phyloP scores from a whole-genome alignment of 1,284 basidiomycete species.

The Tetrapyrgos nigripes region DNA sequence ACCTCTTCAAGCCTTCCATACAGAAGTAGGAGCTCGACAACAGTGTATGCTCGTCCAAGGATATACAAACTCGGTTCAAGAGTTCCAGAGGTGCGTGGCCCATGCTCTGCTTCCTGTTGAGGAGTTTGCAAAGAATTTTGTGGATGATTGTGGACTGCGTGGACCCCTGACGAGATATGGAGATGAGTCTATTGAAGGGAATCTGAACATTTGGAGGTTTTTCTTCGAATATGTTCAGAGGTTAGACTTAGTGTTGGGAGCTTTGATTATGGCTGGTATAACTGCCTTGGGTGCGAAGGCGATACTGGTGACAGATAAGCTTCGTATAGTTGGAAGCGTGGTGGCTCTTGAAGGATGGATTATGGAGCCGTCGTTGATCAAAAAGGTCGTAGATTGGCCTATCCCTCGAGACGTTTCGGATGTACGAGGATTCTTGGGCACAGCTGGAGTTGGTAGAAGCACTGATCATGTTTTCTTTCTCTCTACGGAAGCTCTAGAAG shows the following conservation, averaged over 20 bases:
- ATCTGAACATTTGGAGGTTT: slow-evolving; percentile 25
- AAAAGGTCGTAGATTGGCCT: slow-evolving; percentile 39
- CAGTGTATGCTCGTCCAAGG: slow-evolving; percentile 7
- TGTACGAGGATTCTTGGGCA: slow-evolving; percentile 40
- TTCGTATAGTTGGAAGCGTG: slow-evolving; percentile 34
- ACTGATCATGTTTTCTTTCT: slow-evolving; percentile 25
- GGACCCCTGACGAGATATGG: slow-evolving; percentile 31
- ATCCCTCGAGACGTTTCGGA: slow-evolving; percentile 29
- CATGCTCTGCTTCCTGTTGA: slow-evolving; percentile 28
- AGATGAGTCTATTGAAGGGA: slow-evolving; percentile 15
- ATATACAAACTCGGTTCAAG: slow-evolving; percentile 23
- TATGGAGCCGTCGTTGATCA: slow-evolving; percentile 28
- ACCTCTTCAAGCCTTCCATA: no score
- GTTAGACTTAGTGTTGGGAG: slow-evolving; percentile 27
- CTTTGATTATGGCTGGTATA: slow-evolving; percentile 30
- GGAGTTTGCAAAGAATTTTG: slow-evolving; percentile 13
- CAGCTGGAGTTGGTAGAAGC: slow-evolving; percentile 29
- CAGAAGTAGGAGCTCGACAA: slow-evolving; percentile 3
- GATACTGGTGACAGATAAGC: slow-evolving; percentile 22
- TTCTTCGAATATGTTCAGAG: slow-evolving; percentile 30
- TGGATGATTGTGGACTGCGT: slow-evolving; percentile 36
- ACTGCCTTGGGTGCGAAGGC: slow-evolving; percentile 37
- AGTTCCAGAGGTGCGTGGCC: slow-evolving; percentile 28
- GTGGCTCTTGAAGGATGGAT: slow-evolving; percentile 36
- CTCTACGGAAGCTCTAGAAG: slow-evolving; percentile 21